These are phyloP conservation scores for Termitomyces sp. DNA, from an alignment of 768 basidiomycete species.

Conservation along the genomic window DNA sequence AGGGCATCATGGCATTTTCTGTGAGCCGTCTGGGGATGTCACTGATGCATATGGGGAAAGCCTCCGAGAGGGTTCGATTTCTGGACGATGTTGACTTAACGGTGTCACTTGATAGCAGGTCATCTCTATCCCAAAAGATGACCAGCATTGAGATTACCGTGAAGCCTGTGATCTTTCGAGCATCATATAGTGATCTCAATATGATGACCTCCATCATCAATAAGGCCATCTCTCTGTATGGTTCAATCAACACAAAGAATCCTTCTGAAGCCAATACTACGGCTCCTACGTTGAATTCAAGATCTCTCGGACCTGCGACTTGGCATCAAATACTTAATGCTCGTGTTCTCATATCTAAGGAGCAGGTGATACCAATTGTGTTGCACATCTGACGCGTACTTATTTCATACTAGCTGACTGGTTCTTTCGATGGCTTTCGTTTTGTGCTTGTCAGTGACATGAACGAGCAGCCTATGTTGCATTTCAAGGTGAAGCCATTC, in stretches of 20 bases:
- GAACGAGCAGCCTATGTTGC: slow-evolving; percentile 91
- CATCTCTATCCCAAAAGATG: slow-evolving; percentile 62
- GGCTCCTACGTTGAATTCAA: not conserved
- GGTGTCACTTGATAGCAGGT: slow-evolving; percentile 81
- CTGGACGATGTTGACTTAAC: slow-evolving; percentile 90
- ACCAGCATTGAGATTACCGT: slow-evolving; percentile 78
- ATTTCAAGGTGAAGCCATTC: slow-evolving; percentile 84
- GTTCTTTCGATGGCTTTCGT: slow-evolving; percentile 86
- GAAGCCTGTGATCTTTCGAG: slow-evolving; percentile 85
- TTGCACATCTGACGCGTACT: not conserved
- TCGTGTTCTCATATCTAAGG: slow-evolving; percentile 57
- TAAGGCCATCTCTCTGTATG: slow-evolving; percentile 79
- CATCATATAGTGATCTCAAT: slow-evolving; percentile 92
- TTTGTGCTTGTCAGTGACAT: slow-evolving; percentile 91
- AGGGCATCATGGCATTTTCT: slow-evolving; percentile 81
- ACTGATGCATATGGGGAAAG: slow-evolving; percentile 79
- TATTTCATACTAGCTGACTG: slow-evolving; percentile 60
- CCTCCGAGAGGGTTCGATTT: slow-evolving; percentile 82
- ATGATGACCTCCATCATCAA: slow-evolving; percentile 85
- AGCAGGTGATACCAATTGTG: slow-evolving; percentile 52
- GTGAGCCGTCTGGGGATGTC: slow-evolving; percentile 90
- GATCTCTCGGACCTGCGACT: slow-evolving; percentile 6
- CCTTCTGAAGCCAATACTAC: slow-evolving; percentile 2
- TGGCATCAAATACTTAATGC: slow-evolving; percentile 26
- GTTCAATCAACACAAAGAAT: slow-evolving; percentile 21